Conservation (phyloP, 129 eudicot species). For the Escallonia rubra region DNA sequence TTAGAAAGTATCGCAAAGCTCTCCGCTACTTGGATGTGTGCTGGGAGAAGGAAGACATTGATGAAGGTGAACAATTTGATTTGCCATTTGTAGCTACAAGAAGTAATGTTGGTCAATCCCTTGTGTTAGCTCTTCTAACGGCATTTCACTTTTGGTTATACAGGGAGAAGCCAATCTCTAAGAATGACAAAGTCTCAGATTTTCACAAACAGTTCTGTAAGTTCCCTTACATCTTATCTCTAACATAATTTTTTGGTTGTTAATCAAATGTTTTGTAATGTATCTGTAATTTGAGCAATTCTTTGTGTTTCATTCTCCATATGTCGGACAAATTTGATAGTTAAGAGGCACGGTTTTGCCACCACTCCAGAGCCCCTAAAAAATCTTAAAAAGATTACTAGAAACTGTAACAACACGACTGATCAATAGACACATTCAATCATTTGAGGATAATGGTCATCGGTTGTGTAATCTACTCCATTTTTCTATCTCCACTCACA, state of each 20-base stretch:
- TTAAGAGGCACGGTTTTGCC: no score
- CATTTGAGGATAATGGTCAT: no score
- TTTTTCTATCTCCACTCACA: no score
- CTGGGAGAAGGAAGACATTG: constrained; percentile 82
- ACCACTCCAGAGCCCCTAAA: no score
- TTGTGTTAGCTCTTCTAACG: constrained; percentile 6
- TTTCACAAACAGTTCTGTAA: constrained; percentile 78
- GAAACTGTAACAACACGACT: no score
- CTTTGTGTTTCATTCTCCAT: no score
- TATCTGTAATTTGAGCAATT: no score
- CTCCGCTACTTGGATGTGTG: constrained; percentile 68
- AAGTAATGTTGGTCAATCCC: neutral
- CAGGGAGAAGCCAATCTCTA: constrained; percentile 55
- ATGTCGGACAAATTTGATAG: no score
- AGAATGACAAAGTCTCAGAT: constrained; percentile 78
- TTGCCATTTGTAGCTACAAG: neutral
- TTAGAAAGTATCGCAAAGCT: constrained; percentile 80
- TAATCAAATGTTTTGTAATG: no score
- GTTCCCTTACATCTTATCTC: constrained; percentile 23
- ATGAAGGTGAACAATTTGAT: constrained; percentile 53
- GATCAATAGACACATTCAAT: no score
- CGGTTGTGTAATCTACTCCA: no score
- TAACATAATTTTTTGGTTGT: neutral
- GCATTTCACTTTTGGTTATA: constrained; percentile 14
- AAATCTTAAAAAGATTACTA: no score